Evolutionary conservation across 345 rosid genomes (phyloP), one percentile per base, ranked within the genome.

Genomic region (Arabis alpina): DNA sequence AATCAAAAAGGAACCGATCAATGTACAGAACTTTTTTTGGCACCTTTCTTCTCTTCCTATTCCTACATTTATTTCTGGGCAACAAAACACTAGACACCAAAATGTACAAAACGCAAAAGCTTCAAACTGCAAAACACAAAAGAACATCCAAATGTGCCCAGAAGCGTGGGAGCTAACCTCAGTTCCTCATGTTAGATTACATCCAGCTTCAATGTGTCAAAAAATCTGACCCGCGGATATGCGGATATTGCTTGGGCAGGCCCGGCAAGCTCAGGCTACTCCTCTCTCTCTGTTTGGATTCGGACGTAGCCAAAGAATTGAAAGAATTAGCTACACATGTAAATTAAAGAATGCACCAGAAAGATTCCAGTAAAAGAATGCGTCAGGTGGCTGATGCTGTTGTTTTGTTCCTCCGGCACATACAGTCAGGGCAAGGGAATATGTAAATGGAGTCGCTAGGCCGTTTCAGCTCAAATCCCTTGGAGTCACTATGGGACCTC

Each of bases 341-440:
- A 64, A 60, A 45, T 16, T 37, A 61, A 68, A 61, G 48, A 73
- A 50, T 50, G 66, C 28, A 73, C 32, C 48, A 64, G 3, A 37
- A 37, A 57, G 14, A 56, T 55, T 48, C 42, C 45, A 12, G 47
- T 32, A 8, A 40, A 73, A 66, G 40, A 30, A 73, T 52, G 64
- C 47, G 30, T 66, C 65, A 66, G 49, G 61, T 54, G 42, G 61
- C 79, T 16, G 93, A 36, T 36, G 37, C 41, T 54, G 64, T 43
- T 37, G 68, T 78, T 77, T 78, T 86, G 90, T 85, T 91, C 62
- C 66, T 49, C 43, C 77, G 96, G 79, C 98, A 89, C 97, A 94
- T 89, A 80, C 99, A 94, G 62, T 91, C 95, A 10, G 99, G 99
- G 79, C 98, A 94, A 6, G 99, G 99, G 70, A 83, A 89, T 42